Evolutionary conservation across 78 protist genomes (phyloP).

Genomic region (Dictyostelium firmibasis): DNA sequence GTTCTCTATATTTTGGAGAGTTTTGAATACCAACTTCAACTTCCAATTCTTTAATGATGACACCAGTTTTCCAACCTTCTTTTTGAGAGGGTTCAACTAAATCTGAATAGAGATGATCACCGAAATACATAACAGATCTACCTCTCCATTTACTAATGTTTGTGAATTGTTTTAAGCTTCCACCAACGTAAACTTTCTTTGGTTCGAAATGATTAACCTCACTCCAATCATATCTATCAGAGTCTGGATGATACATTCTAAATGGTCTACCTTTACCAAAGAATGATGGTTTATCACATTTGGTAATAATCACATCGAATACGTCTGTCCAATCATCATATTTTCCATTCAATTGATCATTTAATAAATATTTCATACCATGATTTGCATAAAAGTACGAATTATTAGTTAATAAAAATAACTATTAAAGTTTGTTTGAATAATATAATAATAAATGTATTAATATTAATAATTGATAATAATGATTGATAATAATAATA

Average conservation of each 20-base stretch:
- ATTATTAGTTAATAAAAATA: conserved; percentile 71
- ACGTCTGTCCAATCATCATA: conserved; percentile 66
- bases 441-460: background rate
- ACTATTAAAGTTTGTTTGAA: conserved; percentile 2
- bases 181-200: conserved; percentile 65
- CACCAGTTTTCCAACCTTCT: conserved; percentile 71
- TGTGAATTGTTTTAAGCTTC: conserved; percentile 24
- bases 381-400: conserved; percentile 47
- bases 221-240: conserved; percentile 56
- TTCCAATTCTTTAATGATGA: conserved; percentile 52
- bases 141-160: conserved; percentile 25
- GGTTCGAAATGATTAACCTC: conserved; percentile 18
- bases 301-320: conserved; percentile 58
- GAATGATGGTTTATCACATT: conserved; percentile 64
- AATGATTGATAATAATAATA: too few species aligned
- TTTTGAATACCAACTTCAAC: conserved; percentile 66
- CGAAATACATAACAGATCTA: conserved; percentile 56
- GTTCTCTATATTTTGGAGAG: conserved; percentile 67
- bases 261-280: conserved; percentile 60
- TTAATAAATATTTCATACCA: conserved; percentile 61
- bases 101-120: conserved; percentile 62
- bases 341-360: conserved; percentile 18
- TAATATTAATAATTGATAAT: background rate
- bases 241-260: conserved; percentile 23
- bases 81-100: conserved; percentile 51